Evolutionary conservation across 2,329 filamentous ascomycete species (phyloP), one percentile per base, ranked within the genome.

Genomic region (Penicillium sp.): DNA sequence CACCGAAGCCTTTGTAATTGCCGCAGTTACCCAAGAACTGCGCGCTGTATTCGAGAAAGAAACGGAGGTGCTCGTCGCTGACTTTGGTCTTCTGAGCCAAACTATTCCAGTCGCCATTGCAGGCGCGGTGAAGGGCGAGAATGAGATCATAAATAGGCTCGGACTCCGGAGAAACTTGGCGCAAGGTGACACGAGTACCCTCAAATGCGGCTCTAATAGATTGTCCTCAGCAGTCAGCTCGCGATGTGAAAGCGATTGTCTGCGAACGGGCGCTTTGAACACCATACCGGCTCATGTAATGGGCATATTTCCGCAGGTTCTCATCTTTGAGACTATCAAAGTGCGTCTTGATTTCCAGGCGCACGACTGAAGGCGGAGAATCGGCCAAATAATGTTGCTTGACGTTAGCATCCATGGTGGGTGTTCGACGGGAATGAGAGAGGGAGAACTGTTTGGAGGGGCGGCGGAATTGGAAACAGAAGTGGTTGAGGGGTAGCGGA

Each of bases 291-390:
- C 86, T 90, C 69, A 95, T 89, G 69, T 87, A 91, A 75, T 96
- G 92, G 59, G 92, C 89, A 79, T 96, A 96, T 68, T 88, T 86
- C 78, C 93, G 91, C 77, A 95, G 85, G 69, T 88, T 72, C 42
- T 69, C 67, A 52, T 77, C 70, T 34, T 72, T 73, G 42, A 79
- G 65, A 6, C 73, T 84, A 50, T 93, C 88, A 65, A 97, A 99
- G 75, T 97, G 93, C 69, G 90, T 89, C 76, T 90, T 90, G 71
- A 97, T 94, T 71, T 90, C 87, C 45, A 99, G 83, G 44, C 87
- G 85, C 53, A 96, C 93, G 51, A 96, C 85, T 45, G 86, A 88
- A 1, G 94, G 94, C 42, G 94, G 94, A 59, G 87, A 86, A 74
- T 99, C 94, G 43, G 94, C 92, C 56, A 95, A 82, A 72, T 95